Base-by-base conservation (phyloP, 257 asterid species). In the Paulownia fortunei region DNA sequence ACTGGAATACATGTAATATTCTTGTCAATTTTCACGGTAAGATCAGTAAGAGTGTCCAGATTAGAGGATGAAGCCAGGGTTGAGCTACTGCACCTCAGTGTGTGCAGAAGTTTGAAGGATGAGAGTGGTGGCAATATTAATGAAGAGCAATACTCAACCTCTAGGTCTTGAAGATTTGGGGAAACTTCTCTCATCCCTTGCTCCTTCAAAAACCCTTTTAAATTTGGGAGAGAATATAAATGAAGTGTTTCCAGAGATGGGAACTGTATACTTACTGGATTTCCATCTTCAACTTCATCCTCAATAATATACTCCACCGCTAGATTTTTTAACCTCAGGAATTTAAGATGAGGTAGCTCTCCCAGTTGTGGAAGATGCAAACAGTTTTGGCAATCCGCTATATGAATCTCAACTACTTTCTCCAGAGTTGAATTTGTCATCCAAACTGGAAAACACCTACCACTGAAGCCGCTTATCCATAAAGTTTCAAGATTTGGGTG, bases 391-490 rank as follows among this genome's bases (percentile, higher is more conserved):
- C 79, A 69, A 16, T 42, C 1, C 36, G 0, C 0, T 8, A 79
- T 10, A 4, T 27, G 1, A 30, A 77, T 49, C 3, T 15, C 11
- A 15, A 46, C 47, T 19, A 84, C 4, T 6, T 81, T 63, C 42
- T 34, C 61, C 58, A 84, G 16, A 55, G 42, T 13, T 21, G 81
- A 60, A 41, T 5, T 70, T 1, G 55, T 37, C 83, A 79, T 81
- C 86, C 86, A 84, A 52, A 4, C 3, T 0, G 84, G 84, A 73
- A 84, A 39, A 15, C 3, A 0, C 24, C 56, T 23, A 12, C 84
- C 88, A 7, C 24, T 54, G 69, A 84, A 84, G 3, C 79, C 68
- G 0, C 0, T 0, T 58, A 81, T 52, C 0, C 3, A 0, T n/a
- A 84, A 30, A 4, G 0, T 1, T 24, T 66, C 42, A 15, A 81